Evolutionary conservation across 495 filamentous ascomycete genomes (phyloP).

Genomic region (Neurospora sublineolata): DNA sequence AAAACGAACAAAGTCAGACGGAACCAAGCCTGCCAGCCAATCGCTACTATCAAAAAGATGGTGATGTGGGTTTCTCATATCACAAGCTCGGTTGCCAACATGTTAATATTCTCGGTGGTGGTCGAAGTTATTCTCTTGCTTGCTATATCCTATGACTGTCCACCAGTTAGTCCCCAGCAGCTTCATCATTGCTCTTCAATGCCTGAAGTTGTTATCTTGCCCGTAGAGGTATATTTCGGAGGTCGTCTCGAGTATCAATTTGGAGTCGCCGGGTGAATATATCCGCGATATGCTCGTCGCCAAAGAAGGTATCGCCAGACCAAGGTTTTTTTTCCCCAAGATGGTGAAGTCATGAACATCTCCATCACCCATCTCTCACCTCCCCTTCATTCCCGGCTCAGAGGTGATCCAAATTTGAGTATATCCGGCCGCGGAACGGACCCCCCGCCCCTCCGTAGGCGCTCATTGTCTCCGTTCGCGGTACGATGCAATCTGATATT

Average conservation of each 20-base stretch:
- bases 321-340: no score
- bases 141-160: no score
- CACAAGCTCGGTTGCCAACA: not conserved
- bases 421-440: not conserved
- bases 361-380: not conserved
- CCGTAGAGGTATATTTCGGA: no score
- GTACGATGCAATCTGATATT: not conserved
- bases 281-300: no score
- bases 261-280: no score
- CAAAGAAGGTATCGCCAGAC: no score
- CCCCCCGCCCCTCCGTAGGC: not conserved
- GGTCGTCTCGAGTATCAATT: no score
- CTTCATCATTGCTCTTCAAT: no score
- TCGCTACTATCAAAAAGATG: not conserved
- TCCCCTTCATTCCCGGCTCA: not conserved
- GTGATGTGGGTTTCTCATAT: not conserved
- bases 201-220: no score
- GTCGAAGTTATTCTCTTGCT: not conserved
- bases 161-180: no score
- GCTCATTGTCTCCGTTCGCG: not conserved
- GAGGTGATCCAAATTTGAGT: not conserved
- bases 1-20: not conserved
- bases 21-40: not conserved
- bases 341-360: no score
- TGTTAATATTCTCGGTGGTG: not conserved